Base-by-base conservation (phyloP, 768 basidiomycete species). In the Lyophyllum atratum region DNA sequence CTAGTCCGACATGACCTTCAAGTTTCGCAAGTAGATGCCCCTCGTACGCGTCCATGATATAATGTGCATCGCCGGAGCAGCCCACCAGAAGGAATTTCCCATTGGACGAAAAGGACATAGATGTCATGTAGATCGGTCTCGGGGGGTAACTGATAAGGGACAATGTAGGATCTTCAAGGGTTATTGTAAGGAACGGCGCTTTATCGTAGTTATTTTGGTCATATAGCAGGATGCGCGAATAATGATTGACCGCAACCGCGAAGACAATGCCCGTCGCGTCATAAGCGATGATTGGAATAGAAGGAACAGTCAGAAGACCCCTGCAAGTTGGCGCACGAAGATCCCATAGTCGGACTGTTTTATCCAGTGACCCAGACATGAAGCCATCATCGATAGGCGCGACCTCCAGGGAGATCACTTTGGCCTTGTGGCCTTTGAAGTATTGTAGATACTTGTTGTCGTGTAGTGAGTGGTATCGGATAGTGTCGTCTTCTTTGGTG, bases 391-490 rank as follows among this genome's bases (percentile, higher is more conserved):
- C 92, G 1, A 90, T 80, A 1, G 97, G 97, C 0, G 92, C 93
- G 55, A 98, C 86, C 68, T 95, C 90, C 11, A 99, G 76, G 0
- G 95, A 96, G 31, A 91, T 82, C 2, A 99, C 97, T 55, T 87
- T 83, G 33, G 82, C 90, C 62, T 86, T 94, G 76, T 99, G 97
- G 0, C 97, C 97, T 66, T 86, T 89, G 80, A 97, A 98, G 75
- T 99, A 99, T 61, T 90, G 86, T 29, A 98, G 75, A 70, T 95
- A 99, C 69, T 90, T 93, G 80, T 97, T 98, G 81, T 96, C 94
- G 72, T 98, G 94, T 49, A 96, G 70, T 1, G 93, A 95, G 65
- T 96, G 93, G 71, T 98, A 98, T 44, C 97, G 86, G 62, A 98
- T 84, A 0, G 91, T 94, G 68, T 98, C 93, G 71, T 98, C 92